These are phyloP conservation scores for Mycena chlorophos DNA, from an alignment of 768 basidiomycete species.

Conservation along the genomic window DNA sequence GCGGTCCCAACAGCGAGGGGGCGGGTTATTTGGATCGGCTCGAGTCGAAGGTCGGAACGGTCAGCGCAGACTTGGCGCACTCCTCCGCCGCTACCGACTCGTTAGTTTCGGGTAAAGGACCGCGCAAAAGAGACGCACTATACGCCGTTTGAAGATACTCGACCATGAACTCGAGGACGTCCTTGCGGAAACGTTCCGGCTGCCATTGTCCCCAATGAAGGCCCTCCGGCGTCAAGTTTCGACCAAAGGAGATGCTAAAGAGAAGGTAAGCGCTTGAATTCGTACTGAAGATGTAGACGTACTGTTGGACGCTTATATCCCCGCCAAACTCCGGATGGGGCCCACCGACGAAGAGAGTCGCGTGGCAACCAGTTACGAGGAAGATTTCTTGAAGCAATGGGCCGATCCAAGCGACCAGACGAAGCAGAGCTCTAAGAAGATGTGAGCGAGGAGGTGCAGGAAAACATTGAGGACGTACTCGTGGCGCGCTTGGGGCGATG, in stretches of 20 bases:
- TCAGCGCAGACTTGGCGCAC: conserved; percentile 4
- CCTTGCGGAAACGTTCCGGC: background rate
- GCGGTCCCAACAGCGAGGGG: background rate
- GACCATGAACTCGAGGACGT: background rate
- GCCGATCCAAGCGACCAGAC: background rate
- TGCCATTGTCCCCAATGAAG: conserved; percentile 7
- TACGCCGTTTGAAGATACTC: conserved; percentile 7
- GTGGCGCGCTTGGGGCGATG: background rate
- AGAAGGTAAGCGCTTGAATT: background rate
- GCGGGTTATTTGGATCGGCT: background rate
- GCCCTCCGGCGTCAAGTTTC: background rate
- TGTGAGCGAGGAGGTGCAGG: background rate
- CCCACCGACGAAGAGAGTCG: conserved; percentile 5
- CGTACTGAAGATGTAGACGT: background rate
- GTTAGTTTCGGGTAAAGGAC: background rate
- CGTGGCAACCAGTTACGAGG: background rate
- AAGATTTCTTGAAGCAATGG: conserved; percentile 1
- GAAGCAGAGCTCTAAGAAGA: background rate
- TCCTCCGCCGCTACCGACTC: conserved; percentile 1
- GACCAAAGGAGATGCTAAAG: background rate
- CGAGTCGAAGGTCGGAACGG: background rate
- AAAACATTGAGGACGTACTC: background rate
- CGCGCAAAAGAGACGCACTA: conserved; percentile 1
- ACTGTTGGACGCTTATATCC: conserved; percentile 4
- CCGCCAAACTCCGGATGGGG: conserved; percentile 1